Evolutionary conservation across 495 filamentous ascomycete genomes (phyloP), one percentile per base, ranked within the genome.

Genomic region (Penicillium coprophilum): DNA sequence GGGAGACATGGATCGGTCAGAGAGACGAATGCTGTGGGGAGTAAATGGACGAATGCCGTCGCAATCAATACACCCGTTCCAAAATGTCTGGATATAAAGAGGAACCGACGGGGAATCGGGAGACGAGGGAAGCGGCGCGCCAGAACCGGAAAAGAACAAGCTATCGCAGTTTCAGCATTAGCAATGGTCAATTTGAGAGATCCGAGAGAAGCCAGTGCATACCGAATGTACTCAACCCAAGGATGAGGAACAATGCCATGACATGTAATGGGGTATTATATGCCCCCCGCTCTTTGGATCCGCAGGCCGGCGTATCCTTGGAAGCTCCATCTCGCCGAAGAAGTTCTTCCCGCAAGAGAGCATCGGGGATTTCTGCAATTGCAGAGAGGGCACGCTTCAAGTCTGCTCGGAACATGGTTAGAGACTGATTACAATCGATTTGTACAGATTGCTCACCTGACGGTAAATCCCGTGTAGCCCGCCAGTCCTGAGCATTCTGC

Each of bases 31-130:
- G 90, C 90, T 3, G 89, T 93, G 11, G 90, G 90, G 5, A 95
- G 86, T 40, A 86, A 69, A 69, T 94, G 90, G 24, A 94, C 90
- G 65, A 95, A 95, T 41, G 90, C 90, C n/a, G 90, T 92, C 19
- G 90, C 89, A 57, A 94, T 88, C 30, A 95, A 73, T 9, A 95
- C 90, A 21, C 90, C 90, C 6, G 90, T 94, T 36, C 90, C 90
- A 60, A 95, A 92, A 71, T 93, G 88, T 49, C 89, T 87, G 28
- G 87, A 89, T 44, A 88, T 69, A 71, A 91, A 91, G 58, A 92
- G 76, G 59, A 85, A 84, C 12, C 70, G 73, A 24, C 74, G 77
- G 31, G 77, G 77, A 50, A 81, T 77, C 0, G 78, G 77, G 54
- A 74, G 56, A 38, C 67, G 57, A 19, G 77, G 78, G 58, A 80